A percentile compares a stretch with the other conserved stretches of the same genome.
These are phyloP conservation scores for Euclidium syriacum DNA, from an alignment of 345 rosid species.

Conservation along the genomic window DNA sequence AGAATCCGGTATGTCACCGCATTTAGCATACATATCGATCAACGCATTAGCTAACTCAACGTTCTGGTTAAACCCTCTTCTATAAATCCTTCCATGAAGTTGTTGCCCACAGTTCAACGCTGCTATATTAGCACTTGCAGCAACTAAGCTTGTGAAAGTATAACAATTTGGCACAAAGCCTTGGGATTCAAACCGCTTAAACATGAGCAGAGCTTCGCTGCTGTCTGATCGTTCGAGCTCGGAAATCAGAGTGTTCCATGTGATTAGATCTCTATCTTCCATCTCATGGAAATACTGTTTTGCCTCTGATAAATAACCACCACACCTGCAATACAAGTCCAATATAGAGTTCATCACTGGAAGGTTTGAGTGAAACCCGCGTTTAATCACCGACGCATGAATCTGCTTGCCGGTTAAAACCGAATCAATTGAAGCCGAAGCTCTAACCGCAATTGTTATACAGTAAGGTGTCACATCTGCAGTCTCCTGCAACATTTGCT, in stretches of 20 bases:
- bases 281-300: slow-evolving; percentile 60
- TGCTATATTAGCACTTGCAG: slow-evolving; percentile 76
- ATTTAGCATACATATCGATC: slow-evolving; percentile 88
- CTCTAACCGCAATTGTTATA: slow-evolving; percentile 78
- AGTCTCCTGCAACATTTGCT: slow-evolving; percentile 70
- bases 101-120: slow-evolving; percentile 67
- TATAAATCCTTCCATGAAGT: slow-evolving; percentile 65
- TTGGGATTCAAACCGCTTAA: slow-evolving; percentile 53
- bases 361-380: slow-evolving; percentile 58
- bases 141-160: slow-evolving; percentile 66
- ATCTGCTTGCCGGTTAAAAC: slow-evolving; percentile 57
- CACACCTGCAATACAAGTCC: slow-evolving; percentile 88
- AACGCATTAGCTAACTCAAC: slow-evolving; percentile 63
- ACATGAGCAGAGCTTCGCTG: slow-evolving; percentile 47
- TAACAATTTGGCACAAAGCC: slow-evolving; percentile 71
- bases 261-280: slow-evolving; percentile 61
- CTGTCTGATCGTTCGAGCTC: slow-evolving; percentile 63
- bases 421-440: slow-evolving; percentile 66
- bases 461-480: slow-evolving; percentile 54
- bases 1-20: slow-evolving; percentile 64
- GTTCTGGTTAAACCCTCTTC: slow-evolving; percentile 53
- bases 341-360: slow-evolving; percentile 81
- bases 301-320: slow-evolving; percentile 51
- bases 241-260: slow-evolving; percentile 84
- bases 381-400: slow-evolving; percentile 50